Percentiles rank a stretch among this genome's conserved stretches.
These are phyloP conservation scores for Annulohypoxylon bovei DNA, from an alignment of 495 filamentous ascomycete genomes.

Conservation along the genomic window DNA sequence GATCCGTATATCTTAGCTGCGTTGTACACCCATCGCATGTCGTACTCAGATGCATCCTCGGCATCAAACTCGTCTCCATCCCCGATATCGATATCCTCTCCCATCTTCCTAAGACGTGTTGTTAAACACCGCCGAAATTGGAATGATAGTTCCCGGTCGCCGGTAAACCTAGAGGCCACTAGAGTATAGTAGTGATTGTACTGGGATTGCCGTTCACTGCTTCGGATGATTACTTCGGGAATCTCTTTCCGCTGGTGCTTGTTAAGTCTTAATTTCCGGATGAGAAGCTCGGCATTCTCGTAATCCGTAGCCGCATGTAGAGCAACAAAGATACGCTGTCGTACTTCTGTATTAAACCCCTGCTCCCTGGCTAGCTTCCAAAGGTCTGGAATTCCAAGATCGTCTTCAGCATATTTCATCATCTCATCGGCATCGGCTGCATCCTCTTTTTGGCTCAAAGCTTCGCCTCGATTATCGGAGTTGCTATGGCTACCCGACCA, in stretches of 20 bases:
- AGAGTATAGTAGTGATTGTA: constrained; percentile 96
- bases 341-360: constrained; percentile 93
- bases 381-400: constrained; percentile 70
- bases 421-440: constrained; percentile 44
- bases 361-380: constrained; percentile 79
- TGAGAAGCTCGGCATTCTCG: constrained; percentile 79
- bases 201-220: constrained; percentile 78
- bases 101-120: constrained; percentile 87
- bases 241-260: constrained; percentile 87
- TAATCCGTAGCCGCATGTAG: constrained; percentile 89
- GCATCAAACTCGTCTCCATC: constrained; percentile 60
- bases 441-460: constrained; percentile 36
- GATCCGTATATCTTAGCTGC: constrained; percentile 85
- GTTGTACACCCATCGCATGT: constrained; percentile 81
- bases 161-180: constrained; percentile 78
- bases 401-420: constrained; percentile 56
- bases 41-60: constrained; percentile 57
- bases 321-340: constrained; percentile 90
- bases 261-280: constrained; percentile 86
- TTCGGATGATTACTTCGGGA: constrained; percentile 86
- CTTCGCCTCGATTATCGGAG: constrained; percentile 34
- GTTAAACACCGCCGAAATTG: constrained; percentile 88
- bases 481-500: constrained; percentile 69
- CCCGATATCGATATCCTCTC: constrained; percentile 72
- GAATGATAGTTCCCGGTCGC: constrained; percentile 75